phyloP scores from a whole-genome alignment of 305 asterid genomes.

The Fraxinus dipetala region DNA sequence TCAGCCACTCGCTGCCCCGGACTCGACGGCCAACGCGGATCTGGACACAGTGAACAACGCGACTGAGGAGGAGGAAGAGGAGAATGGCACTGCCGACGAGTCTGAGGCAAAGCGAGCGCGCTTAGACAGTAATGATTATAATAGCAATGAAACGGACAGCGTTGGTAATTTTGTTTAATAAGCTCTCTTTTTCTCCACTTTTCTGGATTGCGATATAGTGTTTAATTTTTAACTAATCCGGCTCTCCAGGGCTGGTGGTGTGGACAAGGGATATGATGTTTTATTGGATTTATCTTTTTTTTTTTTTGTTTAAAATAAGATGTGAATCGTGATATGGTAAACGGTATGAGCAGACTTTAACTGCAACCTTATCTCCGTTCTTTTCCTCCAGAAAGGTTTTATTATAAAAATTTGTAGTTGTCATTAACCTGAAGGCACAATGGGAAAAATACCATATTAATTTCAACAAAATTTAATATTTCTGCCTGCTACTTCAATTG shows the following conservation, averaged over 20 bases:
- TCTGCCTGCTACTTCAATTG: neutral
- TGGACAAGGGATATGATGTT: neutral
- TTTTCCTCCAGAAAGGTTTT: neutral
- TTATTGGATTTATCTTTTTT: neutral
- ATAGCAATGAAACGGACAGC: slow-evolving; percentile 34
- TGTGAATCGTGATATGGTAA: neutral
- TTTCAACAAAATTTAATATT: neutral
- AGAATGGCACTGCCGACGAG: slow-evolving; percentile 44
- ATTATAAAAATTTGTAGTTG: neutral
- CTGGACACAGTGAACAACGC: slow-evolving; percentile 31
- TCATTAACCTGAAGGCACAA: neutral
- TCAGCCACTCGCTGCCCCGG: slow-evolving; percentile 28
- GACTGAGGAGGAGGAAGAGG: slow-evolving; percentile 41
- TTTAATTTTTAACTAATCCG: neutral
- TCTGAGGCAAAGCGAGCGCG: slow-evolving; percentile 73
- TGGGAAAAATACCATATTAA: neutral
- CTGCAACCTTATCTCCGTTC: no score
- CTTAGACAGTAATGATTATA: slow-evolving; percentile 45
- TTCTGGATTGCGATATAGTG: neutral
- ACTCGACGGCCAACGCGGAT: slow-evolving; percentile 31
- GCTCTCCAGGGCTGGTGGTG: neutral
- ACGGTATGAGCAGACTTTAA: neutral
- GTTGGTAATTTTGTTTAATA: slow-evolving; percentile 36
- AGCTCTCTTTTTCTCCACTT: neutral
- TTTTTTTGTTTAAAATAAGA: neutral